Conservation (phyloP, 2,329 filamentous ascomycete genomes). For the Claviceps sp. region DNA sequence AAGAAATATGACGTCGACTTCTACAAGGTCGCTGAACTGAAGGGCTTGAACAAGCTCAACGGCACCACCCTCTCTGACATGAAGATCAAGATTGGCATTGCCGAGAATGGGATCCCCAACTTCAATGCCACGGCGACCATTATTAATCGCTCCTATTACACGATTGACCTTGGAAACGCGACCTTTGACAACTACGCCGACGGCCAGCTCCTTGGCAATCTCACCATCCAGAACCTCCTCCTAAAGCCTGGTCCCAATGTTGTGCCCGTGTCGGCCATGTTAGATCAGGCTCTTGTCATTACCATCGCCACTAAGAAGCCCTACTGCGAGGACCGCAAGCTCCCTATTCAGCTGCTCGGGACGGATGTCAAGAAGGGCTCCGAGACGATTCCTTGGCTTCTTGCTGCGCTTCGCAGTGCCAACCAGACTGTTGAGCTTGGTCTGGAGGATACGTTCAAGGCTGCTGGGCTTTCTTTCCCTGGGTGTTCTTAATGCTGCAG, state of each 20-base stretch:
- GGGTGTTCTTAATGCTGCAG: constrained; percentile 4
- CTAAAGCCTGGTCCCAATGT: constrained; percentile 46
- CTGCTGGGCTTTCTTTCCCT: constrained; percentile 3
- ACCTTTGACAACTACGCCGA: constrained; percentile 46
- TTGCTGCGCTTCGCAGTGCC: constrained; percentile 36
- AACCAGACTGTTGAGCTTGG: constrained; percentile 40
- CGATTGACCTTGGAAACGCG: constrained; percentile 53
- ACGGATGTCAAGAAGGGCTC: constrained; percentile 37
- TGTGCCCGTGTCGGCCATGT: constrained; percentile 38
- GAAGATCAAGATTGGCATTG: constrained; percentile 6
- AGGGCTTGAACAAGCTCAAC: constrained; percentile 40
- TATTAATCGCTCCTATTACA: constrained; percentile 50
- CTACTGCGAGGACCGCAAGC: constrained; percentile 39
- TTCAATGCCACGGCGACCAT: constrained; percentile 47
- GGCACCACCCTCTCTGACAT: constrained; percentile 34
- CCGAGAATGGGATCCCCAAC: constrained; percentile 30
- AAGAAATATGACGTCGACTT: constrained; percentile 38
- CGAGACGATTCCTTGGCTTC: constrained; percentile 41
- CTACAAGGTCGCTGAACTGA: constrained; percentile 39
- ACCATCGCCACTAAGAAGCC: constrained; percentile 21
- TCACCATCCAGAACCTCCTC: constrained; percentile 43
- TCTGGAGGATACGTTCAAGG: constrained; percentile 29
- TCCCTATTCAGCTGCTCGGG: constrained; percentile 43
- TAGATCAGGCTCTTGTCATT: constrained; percentile 37
- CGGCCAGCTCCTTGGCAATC: constrained; percentile 36